Evolutionary conservation across 139 green algal genomes (phyloP), one percentile per base, ranked within the genome.

Genomic region (Tetradesmus lagerheimii): DNA sequence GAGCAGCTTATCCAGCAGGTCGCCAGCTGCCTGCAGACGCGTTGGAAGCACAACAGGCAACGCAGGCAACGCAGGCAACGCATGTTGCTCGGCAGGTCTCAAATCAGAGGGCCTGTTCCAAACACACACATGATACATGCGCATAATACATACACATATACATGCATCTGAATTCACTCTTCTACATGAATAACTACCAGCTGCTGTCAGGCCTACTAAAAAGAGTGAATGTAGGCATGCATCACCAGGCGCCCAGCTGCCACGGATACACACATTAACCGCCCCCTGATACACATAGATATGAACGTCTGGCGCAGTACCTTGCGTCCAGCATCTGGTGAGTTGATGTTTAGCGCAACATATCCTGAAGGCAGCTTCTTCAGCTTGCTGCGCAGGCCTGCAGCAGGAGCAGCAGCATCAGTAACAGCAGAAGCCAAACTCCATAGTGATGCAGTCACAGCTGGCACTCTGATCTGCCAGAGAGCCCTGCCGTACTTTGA

Each of bases 341-440:
- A 80, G 31, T 88, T 62, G 1, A 83, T 87, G 71, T 94, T 93
- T 35, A 95, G 81, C 20, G 34, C 64, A 9, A 94, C 88, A 57
- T 93, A 91, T 2, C 62, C 92, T 47, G 89, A 87, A 0, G 85
- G 76, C 29, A 96, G 83, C 76, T 95, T 95, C 76, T 79, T 91
- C 38, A 96, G 87, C 71, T 94, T 94, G 16, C 94, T 92, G 83
- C 92, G 83, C 37, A 96, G 43, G 6, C 94, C 93, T 95, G 91
- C 79, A 45, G 27, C 12, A n/a, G 39, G 45, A 45, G 53, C 35
- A 37, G 43, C 4, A 37, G 41, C 38, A 37, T 43, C 80, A 37
- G 4, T 43, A 35, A 27, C 14, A 66, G 4, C 27, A 39, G 41
- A 1, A 29, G 43, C 20, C 2, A 27, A 0, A 18, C 41, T 20